Evolutionary conservation across 129 eudicot genomes (phyloP).

Genomic region (Chrysanthemum makinoi): DNA sequence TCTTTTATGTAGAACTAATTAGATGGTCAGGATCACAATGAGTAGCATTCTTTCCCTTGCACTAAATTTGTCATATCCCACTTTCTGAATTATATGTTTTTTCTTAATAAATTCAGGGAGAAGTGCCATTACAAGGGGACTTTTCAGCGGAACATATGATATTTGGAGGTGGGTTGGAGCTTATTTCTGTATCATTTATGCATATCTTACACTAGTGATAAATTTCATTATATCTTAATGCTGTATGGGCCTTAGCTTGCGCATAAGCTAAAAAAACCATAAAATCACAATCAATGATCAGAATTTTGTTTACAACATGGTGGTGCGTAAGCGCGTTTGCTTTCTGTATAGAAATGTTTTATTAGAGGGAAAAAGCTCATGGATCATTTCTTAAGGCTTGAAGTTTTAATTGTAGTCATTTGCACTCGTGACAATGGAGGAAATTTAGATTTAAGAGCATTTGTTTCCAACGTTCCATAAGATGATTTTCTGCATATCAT

Average conservation of each 20-base stretch:
- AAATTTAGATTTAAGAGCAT: background rate
- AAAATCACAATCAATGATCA: background rate
- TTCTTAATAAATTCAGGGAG: slow-evolving; percentile 57
- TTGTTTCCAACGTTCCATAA: background rate
- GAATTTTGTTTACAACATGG: background rate
- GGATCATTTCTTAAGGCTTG: slow-evolving; percentile 4
- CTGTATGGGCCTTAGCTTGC: background rate
- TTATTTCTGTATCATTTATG: slow-evolving; percentile 3
- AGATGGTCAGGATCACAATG: slow-evolving; percentile 7
- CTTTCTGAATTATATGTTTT: background rate
- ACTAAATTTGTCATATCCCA: slow-evolving; percentile 1
- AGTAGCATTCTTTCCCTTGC: slow-evolving; percentile 12
- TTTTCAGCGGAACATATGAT: slow-evolving; percentile 99
- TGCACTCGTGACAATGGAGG: background rate
- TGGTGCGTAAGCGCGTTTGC: background rate
- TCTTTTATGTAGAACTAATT: background rate
- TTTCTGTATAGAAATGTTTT: too few species aligned
- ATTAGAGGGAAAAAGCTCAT: background rate
- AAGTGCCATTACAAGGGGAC: slow-evolving; percentile 94
- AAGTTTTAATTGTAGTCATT: background rate
- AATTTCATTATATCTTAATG: background rate
- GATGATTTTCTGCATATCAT: slow-evolving; percentile 3
- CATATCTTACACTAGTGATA: background rate
- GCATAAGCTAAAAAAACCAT: background rate
- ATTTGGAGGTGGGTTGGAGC: slow-evolving; percentile 75